phyloP scores from a whole-genome alignment of 768 basidiomycete genomes.

The Boletus bicolor region DNA sequence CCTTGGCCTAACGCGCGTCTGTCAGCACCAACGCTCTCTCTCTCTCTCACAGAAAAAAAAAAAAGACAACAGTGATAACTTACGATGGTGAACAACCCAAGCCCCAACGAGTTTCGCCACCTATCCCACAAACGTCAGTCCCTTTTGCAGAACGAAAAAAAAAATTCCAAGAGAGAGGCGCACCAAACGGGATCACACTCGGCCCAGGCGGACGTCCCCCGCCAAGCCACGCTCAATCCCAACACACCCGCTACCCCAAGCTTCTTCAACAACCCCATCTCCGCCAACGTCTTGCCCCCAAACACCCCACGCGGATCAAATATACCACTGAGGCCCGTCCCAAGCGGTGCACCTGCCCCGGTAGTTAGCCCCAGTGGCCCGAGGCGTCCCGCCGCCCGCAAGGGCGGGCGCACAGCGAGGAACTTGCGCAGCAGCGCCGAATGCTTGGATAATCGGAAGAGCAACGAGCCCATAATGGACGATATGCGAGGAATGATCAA shows the following conservation, averaged over 20 bases:
- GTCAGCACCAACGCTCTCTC: neutral
- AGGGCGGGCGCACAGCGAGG: conserved; percentile 22
- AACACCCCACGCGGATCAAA: conserved; percentile 19
- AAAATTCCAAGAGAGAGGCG: neutral
- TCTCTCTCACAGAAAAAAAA: neutral
- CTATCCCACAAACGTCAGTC: conserved; percentile 21
- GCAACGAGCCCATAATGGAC: conserved; percentile 57
- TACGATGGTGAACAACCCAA: conserved; percentile 63
- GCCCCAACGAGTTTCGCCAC: conserved; percentile 68
- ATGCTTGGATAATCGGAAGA: conserved; percentile 49
- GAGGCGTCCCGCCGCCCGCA: conserved; percentile 6
- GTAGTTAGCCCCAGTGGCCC: conserved; percentile 19
- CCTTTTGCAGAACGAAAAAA: neutral
- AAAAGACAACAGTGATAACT: neutral
- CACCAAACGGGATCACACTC: conserved; percentile 75
- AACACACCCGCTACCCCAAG: conserved; percentile 31
- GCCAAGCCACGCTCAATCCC: conserved; percentile 47
- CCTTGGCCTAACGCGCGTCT: conserved; percentile 50
- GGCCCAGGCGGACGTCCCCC: conserved; percentile 59
- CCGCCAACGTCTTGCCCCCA: conserved; percentile 7
- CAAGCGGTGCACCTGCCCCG: conserved; percentile 4
- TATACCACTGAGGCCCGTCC: neutral
- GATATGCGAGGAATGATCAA: conserved; percentile 66
- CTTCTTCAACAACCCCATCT: conserved; percentile 22
- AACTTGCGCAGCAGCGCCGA: conserved; percentile 28